Conservation (phyloP, 1,284 basidiomycete genomes). For the Fomitopsis pinicola region DNA sequence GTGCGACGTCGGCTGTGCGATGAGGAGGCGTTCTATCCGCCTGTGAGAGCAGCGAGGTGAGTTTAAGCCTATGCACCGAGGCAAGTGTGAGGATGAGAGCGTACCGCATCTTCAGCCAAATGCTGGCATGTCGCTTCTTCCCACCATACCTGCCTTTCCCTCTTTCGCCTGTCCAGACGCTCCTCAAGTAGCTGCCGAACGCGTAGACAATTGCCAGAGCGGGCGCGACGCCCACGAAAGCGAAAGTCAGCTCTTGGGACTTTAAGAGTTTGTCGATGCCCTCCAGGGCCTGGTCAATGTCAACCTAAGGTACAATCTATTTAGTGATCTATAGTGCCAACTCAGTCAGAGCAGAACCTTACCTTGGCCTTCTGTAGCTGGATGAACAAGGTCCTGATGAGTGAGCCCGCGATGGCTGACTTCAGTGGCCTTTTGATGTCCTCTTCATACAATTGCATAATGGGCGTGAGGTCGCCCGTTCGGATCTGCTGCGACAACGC, state of each 20-base stretch:
- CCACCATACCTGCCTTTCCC: constrained; percentile 53
- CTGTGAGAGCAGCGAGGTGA: constrained; percentile 31
- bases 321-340: not conserved
- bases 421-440: constrained; percentile 87
- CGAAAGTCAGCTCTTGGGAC: constrained; percentile 95
- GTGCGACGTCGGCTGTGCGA: constrained; percentile 37
- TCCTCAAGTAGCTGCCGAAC: constrained; percentile 47
- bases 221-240: constrained; percentile 95
- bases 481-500: constrained; percentile 65
- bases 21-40: constrained; percentile 71
- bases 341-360: constrained; percentile 11
- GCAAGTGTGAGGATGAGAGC: constrained; percentile 12
- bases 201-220: constrained; percentile 81
- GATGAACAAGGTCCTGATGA: constrained; percentile 85
- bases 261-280: constrained; percentile 91
- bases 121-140: constrained; percentile 37
- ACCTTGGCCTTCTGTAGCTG: constrained; percentile 98
- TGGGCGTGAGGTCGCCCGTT: constrained; percentile 83
- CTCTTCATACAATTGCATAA: constrained; percentile 87
- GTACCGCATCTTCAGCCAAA: constrained; percentile 65
- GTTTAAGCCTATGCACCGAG: not conserved
- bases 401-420: constrained; percentile 77
- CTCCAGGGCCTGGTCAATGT: constrained; percentile 83
- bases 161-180: constrained; percentile 44
- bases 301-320: constrained; percentile 51